phyloP scores from a whole-genome alignment of 1,284 basidiomycete genomes.

The Mycosarcoma mackinlayi region DNA sequence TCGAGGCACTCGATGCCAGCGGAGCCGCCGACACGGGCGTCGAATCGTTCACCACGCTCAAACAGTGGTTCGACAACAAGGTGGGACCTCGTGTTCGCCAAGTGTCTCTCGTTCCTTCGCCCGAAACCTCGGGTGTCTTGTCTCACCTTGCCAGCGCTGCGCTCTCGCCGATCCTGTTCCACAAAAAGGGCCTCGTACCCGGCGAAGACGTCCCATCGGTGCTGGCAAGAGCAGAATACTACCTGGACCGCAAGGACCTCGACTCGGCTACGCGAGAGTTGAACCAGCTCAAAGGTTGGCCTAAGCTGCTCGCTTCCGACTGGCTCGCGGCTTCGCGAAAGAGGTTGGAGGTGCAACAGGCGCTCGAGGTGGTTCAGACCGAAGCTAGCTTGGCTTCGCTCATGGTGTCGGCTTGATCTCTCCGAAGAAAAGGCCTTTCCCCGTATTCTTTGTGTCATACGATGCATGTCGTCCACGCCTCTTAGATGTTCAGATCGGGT shows the following conservation, averaged over 20 bases:
- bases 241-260: constrained; percentile 90
- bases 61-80: constrained; percentile 86
- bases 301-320: constrained; percentile 83
- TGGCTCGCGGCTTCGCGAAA: constrained; percentile 91
- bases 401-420: constrained; percentile 66
- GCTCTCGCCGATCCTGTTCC: constrained; percentile 82
- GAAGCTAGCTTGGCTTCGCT: constrained; percentile 77
- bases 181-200: constrained; percentile 76
- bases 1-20: constrained; percentile 72
- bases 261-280: constrained; percentile 90
- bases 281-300: constrained; percentile 84
- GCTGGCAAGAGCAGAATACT: constrained; percentile 87
- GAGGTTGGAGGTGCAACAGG: constrained; percentile 91
- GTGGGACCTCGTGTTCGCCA: constrained; percentile 86
- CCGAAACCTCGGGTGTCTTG: constrained; percentile 84
- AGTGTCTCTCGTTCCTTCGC: constrained; percentile 82
- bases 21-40: constrained; percentile 83
- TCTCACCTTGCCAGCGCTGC: constrained; percentile 85
- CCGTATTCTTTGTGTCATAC: too few species aligned
- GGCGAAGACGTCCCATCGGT: constrained; percentile 88
- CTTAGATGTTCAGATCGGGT: not conserved
- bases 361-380: constrained; percentile 86
- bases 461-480: not conserved
- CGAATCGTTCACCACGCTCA: constrained; percentile 87
- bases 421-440: not conserved